Conservation (phyloP, 331 rosid genomes). For the Acacia pycnantha region DNA sequence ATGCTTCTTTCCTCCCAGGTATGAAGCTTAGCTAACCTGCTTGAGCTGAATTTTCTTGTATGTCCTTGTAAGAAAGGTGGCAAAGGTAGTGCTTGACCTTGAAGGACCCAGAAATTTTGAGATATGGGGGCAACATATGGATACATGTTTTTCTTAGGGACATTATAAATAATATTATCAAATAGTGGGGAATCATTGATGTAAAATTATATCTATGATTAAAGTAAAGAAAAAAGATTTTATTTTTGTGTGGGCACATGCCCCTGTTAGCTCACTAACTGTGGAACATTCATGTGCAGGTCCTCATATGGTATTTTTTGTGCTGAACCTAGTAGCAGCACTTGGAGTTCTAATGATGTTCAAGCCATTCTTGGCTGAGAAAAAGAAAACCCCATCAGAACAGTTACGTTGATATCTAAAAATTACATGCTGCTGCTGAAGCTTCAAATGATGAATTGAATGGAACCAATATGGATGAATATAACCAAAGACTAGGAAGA, state of each 20-base stretch:
- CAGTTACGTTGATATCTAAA: too few relatives aligned
- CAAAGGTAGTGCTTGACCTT: not conserved
- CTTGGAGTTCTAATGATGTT: not conserved
- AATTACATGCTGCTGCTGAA: too few relatives aligned
- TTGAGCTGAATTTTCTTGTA: not conserved
- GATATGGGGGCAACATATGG: not conserved
- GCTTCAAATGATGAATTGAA: too few relatives aligned
- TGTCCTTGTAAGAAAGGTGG: not conserved
- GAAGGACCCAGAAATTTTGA: not conserved
- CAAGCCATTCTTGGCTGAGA: not conserved
- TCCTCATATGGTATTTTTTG: not conserved
- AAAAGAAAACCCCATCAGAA: not conserved
- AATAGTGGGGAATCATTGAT: not conserved
- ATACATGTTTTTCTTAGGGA: not conserved
- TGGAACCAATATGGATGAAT: too few relatives aligned
- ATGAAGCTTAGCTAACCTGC: not conserved
- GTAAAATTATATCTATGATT: too few relatives aligned
- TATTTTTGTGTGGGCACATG: too few relatives aligned
- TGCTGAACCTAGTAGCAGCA: not conserved
- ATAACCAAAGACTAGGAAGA: too few relatives aligned
- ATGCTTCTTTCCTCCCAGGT: not conserved
- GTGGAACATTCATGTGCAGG: not conserved
- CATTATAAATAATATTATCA: not conserved
- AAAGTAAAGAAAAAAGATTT: too few relatives aligned
- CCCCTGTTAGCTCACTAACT: not conserved